Base-by-base conservation (phyloP, 371 early-diverging fungal genomes). In the Rhizopus microsporus region DNA sequence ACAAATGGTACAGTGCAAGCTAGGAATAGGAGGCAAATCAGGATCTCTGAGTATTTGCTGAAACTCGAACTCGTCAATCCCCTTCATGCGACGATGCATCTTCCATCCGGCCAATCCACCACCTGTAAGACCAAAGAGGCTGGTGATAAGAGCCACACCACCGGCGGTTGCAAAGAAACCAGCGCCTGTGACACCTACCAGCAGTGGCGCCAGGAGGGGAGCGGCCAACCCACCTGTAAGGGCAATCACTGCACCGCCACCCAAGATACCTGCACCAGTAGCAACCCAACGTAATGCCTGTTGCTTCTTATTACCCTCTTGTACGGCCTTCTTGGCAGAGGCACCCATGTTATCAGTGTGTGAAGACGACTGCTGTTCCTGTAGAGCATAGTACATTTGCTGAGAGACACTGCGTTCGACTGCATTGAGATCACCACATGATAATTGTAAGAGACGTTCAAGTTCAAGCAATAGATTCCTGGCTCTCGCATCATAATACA, bases 221-320 rank as follows among this genome's bases (percentile, higher is more conserved):
- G 88, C 86, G 4, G 88, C 88, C 42, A 88, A 56, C 23, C 88
- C 88, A 17, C 88, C 88, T 0, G 88, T 86, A 51, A 88, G 56
- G 4, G 78, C 78, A 57, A 88, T 84, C 1, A 86, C 72, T 2
- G 86, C 83, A 7, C 84, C 88, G 35, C 88, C 88, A 15, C 81
- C 86, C 15, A 84, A 43, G 1, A 78, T 74, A 43, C 80, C 85
- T 17, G 81, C 80, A 7, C 85, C 85, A 2, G 85, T 85, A 1
- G 84, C 85, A 1, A 83, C 38, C 80, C 86, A 87, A 42, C 72
- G 65, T 59, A 79, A 72, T 5, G 72, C 70, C 46, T 74, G 74
- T 44, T 81, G 83, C 43, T 76, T 74, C 51, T 71, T 75, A 42
- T 78, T 80, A n/a, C 72, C 60, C 10, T 77, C 75, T 8, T 75